These are phyloP conservation scores for Leccinum truebloodii DNA, from an alignment of 768 basidiomycete genomes.

Conservation along the genomic window DNA sequence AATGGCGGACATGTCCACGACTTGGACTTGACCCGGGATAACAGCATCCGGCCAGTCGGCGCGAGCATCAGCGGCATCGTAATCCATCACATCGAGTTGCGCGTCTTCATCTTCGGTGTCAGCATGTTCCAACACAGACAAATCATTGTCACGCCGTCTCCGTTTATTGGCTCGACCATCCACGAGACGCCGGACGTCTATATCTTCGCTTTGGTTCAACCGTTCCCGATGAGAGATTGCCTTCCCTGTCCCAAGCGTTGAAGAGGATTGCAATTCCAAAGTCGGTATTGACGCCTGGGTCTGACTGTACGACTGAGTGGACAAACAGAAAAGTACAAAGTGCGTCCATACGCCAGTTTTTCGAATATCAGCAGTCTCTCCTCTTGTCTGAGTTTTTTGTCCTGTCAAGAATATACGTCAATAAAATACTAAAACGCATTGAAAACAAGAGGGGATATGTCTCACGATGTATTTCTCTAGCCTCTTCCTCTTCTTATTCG, in stretches of 20 bases:
- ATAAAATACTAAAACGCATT: background rate
- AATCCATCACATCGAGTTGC: conserved; percentile 35
- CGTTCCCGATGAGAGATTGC: conserved; percentile 58
- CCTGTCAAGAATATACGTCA: conserved; percentile 43
- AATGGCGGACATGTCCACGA: conserved; percentile 18
- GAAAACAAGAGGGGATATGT: conserved; percentile 5
- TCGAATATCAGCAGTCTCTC: conserved; percentile 75
- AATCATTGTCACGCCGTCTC: conserved; percentile 43
- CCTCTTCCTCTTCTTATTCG: conserved; percentile 82
- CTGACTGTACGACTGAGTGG: conserved; percentile 49
- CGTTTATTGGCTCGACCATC: conserved; percentile 49
- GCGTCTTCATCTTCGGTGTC: conserved; percentile 37
- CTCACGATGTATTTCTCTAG: conserved; percentile 91
- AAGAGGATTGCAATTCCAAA: conserved; percentile 71
- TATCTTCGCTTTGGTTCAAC: conserved; percentile 59
- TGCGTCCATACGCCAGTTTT: conserved; percentile 67
- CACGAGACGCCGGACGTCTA: conserved; percentile 53
- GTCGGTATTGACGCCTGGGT: conserved; percentile 70
- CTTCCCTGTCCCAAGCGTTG: conserved; percentile 80
- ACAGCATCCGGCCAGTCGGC: conserved; percentile 9
- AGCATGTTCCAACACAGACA: conserved; percentile 8
- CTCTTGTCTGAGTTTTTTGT: conserved; percentile 92
- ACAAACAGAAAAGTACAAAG: background rate
- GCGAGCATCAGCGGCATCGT: conserved; percentile 11
- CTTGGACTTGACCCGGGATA: conserved; percentile 5